Percentiles rank a stretch among this genome's conserved stretches.
phyloP scores from a whole-genome alignment of 768 basidiomycete species.

The Tricholoma furcatifolium region DNA sequence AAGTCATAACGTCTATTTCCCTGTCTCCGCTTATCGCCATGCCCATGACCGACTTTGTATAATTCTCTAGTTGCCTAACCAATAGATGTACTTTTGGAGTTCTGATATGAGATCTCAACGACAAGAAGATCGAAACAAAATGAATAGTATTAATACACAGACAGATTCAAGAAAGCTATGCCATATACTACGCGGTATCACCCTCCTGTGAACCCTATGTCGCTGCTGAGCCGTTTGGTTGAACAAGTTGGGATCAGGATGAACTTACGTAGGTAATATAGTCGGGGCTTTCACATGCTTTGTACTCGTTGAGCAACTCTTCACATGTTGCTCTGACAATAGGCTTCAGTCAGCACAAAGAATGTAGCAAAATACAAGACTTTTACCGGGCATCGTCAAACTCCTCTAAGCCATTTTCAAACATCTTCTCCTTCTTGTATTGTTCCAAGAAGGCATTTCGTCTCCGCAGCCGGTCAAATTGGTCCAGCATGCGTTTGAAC shows the following conservation, averaged over 20 bases:
- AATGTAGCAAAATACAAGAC: neutral
- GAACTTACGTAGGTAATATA: slow-evolving; percentile 71
- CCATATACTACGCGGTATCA: slow-evolving; percentile 16
- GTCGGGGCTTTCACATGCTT: slow-evolving; percentile 92
- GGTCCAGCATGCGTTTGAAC: slow-evolving; percentile 94
- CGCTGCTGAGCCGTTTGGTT: neutral
- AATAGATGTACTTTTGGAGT: slow-evolving; percentile 11
- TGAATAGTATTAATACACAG: neutral
- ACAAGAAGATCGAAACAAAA: neutral
- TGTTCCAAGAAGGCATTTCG: slow-evolving; percentile 95
- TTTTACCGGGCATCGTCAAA: slow-evolving; percentile 94
- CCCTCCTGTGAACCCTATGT: slow-evolving; percentile 26
- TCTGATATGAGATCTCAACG: neutral
- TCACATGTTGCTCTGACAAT: slow-evolving; percentile 73
- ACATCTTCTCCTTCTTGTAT: slow-evolving; percentile 97
- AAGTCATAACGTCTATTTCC: slow-evolving; percentile 54
- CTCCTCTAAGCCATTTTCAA: slow-evolving; percentile 89
- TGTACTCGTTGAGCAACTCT: slow-evolving; percentile 89
- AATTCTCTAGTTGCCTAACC: slow-evolving; percentile 17
- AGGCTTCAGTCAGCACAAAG: neutral
- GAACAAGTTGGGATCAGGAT: neutral
- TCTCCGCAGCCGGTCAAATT: slow-evolving; percentile 85
- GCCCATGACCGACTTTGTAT: slow-evolving; percentile 24
- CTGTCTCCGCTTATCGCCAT: slow-evolving; percentile 28
- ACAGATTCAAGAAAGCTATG: neutral